Percentiles rank a stretch among this genome's conserved stretches.
These are phyloP conservation scores for Aspergillus affinis DNA, from an alignment of 495 filamentous ascomycete species.

Conservation along the genomic window DNA sequence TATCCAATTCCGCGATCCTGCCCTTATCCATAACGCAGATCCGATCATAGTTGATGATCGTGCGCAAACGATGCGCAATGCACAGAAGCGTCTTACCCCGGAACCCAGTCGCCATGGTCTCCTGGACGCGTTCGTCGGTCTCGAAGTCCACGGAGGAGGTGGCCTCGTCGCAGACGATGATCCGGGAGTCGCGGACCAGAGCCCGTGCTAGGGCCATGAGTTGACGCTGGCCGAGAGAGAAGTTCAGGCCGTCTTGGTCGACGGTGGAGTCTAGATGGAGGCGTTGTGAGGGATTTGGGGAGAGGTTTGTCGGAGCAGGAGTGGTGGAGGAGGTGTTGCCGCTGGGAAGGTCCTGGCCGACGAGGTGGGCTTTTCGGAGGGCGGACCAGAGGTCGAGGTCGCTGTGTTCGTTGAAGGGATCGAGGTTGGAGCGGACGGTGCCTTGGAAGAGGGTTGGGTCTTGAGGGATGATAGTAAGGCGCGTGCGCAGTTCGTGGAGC, in stretches of 20 bases:
- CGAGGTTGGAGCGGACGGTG: slow-evolving; percentile 86
- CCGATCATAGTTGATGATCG: slow-evolving; percentile 91
- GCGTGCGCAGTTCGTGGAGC: slow-evolving; percentile 80
- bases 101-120: slow-evolving; percentile 84
- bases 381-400: slow-evolving; percentile 89
- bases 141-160: slow-evolving; percentile 93
- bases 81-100: slow-evolving; percentile 86
- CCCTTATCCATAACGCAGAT: slow-evolving; percentile 96
- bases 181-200: slow-evolving; percentile 79
- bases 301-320: slow-evolving; percentile 15
- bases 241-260: slow-evolving; percentile 95
- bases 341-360: slow-evolving; percentile 46
- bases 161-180: slow-evolving; percentile 96
- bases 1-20: slow-evolving; percentile 77
- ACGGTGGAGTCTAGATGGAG: slow-evolving; percentile 82
- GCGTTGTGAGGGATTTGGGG: slow-evolving; percentile 32
- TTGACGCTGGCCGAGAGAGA: slow-evolving; percentile 93
- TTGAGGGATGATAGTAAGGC: slow-evolving; percentile 93
- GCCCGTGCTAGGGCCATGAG: slow-evolving; percentile 93
- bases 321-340: slow-evolving; percentile 23
- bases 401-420: slow-evolving; percentile 85
- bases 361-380: slow-evolving; percentile 76
- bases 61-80: slow-evolving; percentile 91
- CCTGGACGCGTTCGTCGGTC: slow-evolving; percentile 93
- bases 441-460: slow-evolving; percentile 94